Base-by-base conservation (phyloP, 2,329 filamentous ascomycete species). In the Colletotrichum coccodes region DNA sequence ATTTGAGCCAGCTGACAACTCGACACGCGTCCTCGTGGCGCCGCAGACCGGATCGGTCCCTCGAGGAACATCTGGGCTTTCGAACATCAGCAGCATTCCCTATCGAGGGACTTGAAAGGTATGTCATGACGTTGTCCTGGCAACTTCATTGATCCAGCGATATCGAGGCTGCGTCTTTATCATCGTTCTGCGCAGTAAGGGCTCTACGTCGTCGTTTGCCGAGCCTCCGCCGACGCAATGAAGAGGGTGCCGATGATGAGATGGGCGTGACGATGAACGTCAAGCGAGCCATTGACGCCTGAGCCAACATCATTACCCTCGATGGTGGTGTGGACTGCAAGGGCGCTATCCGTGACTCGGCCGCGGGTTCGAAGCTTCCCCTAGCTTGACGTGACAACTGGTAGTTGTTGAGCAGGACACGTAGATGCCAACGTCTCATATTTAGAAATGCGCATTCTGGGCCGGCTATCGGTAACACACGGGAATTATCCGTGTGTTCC, bases 1-100 rank as follows among this genome's bases (percentile, higher is more conserved):
- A 30, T 50, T 30, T 21, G 18, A 58, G 34, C 21, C 30, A n/a
- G 59, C 26, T 50, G n/a, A 57, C 47, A 16, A 23, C 21, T 36
- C 64, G 64, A 36, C 52, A 68, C 52, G 52, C 52, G 44, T 64
- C 60, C 42, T 18, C 46, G 44, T 64, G 36, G 64, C 60, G 60
- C n/a, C 16, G 47, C 46, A 16, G 32, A 28, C 57, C 7, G 40
- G 42, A 60, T 36, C 16, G 6, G 11, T 21, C 3, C 3, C 18
- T 50, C 18, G 28, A n/a, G 9, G 18, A 11, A 50, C 7, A 4
- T 21, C 16, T 21, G 9, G 4, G 21, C 18, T 12, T 14, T 21
- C 4, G 18, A 6, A 12, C 18, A 14, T 12, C 23, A 26, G 21
- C 23, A n/a, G 8, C 26, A 18, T 30, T n/a, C n/a, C 46, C 21